These are phyloP conservation scores for Acanthamoeba lenticulata DNA, from an alignment of 208 protist genomes.

Conservation along the genomic window DNA sequence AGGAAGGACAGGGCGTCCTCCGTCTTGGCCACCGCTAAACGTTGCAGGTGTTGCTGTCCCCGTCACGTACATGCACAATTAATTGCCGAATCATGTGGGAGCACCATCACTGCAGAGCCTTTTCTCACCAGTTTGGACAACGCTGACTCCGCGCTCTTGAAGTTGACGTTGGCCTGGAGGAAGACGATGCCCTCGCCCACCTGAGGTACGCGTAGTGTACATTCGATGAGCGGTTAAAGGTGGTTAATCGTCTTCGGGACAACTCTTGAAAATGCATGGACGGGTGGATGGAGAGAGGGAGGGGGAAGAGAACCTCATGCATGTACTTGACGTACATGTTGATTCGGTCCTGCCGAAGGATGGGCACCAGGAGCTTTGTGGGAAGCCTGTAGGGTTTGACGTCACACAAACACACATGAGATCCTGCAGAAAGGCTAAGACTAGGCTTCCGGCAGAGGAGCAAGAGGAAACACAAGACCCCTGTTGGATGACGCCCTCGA, in stretches of 20 bases:
- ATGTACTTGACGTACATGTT: not conserved
- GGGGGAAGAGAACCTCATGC: not conserved
- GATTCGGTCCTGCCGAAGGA: not conserved
- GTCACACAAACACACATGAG: not conserved
- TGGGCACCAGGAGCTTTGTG: not conserved
- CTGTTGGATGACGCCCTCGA: not conserved
- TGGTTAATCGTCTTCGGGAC: no score
- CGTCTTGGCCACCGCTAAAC: not conserved
- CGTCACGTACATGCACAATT: not conserved
- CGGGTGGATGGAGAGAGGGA: no score
- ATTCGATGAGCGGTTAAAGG: no score
- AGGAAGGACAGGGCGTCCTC: slow-evolving; percentile 38
- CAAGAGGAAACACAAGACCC: not conserved
- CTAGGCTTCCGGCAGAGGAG: not conserved
- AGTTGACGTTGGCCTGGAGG: slow-evolving; percentile 26
- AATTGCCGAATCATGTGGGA: no score
- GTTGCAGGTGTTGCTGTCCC: not conserved
- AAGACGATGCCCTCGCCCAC: not conserved
- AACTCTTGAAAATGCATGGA: no score
- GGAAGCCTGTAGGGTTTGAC: not conserved
- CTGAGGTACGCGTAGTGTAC: not conserved
- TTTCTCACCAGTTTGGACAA: not conserved
- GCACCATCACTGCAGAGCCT: no score
- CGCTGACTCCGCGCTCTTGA: not conserved
- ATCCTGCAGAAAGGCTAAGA: not conserved